Evolutionary conservation across 495 filamentous ascomycete species (phyloP).

Genomic region (Penicillium diatomitis): DNA sequence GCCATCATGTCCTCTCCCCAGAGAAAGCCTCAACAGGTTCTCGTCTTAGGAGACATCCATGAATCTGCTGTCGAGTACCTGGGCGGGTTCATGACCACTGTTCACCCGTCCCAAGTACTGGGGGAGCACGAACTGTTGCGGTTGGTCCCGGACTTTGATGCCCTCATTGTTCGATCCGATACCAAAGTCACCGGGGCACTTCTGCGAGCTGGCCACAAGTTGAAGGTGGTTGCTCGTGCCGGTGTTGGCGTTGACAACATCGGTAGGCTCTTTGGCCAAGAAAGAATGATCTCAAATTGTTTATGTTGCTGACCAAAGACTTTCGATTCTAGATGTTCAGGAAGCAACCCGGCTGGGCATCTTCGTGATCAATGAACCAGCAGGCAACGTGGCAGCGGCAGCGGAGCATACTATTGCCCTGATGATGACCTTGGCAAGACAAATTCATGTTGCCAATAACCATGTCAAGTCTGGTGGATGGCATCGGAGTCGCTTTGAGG

Average conservation of each 20-base stretch:
- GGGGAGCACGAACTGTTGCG: constrained; percentile 43
- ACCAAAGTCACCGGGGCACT: constrained; percentile 57
- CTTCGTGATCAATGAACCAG: constrained; percentile 62
- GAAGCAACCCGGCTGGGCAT: constrained; percentile 57
- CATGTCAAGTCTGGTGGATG: constrained; percentile 53
- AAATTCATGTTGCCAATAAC: constrained; percentile 50
- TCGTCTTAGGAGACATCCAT: no score
- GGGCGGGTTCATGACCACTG: no score
- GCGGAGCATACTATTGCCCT: constrained; percentile 62
- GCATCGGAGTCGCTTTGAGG: constrained; percentile 60
- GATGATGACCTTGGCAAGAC: constrained; percentile 55
- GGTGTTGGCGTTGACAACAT: constrained; percentile 74
- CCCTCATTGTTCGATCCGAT: constrained; percentile 62
- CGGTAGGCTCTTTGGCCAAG: constrained; percentile 10
- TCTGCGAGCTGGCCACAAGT: constrained; percentile 45
- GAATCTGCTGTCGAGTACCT: no score
- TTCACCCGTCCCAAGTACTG: no score
- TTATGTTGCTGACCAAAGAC: background rate
- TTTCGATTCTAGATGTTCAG: constrained; percentile 39
- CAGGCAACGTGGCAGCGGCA: constrained; percentile 61
- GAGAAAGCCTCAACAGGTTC: no score
- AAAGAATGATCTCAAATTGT: background rate
- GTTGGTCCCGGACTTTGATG: constrained; percentile 55
- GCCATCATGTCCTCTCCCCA: no score
- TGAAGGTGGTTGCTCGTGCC: constrained; percentile 65